Evolutionary conservation across 148 eudicot species (phyloP), one percentile per base, ranked within the genome.

Genomic region (Silene uniflora): DNA sequence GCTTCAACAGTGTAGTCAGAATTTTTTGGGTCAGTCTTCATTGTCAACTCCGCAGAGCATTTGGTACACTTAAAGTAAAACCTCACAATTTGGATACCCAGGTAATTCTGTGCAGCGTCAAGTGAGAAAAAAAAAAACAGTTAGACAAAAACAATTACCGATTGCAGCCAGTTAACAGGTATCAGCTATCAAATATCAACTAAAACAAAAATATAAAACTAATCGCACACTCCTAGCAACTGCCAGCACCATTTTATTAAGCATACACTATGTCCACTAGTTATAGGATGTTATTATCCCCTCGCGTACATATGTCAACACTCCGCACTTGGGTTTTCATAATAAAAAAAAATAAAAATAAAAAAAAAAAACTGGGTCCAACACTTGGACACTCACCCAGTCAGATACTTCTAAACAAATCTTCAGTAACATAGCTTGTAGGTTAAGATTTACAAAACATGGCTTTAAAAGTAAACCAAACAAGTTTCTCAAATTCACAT

Each of bases 51-150:
- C 0, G 97, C 94, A 1, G 98, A 92, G 75, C 98, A 95, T 72
- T 81, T 92, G 0, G 97, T 92, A 77, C 99, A 92, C 79, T 91
- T 92, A 66, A 92, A 89, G 84, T 95, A 92, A 73, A 95, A 95
- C 75, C 98, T 81, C 72, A 90, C 91, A 66, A 90, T 89, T 83
- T 90, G 97, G 59, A 95, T 92, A 14, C 98, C 97, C 83, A 92
- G 80, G 68, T 92, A 94, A 29, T 93, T 92, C 97, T 93, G 91
- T 80, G 84, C 73, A 83, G 46, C 17, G 23, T 17, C 27, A 22
- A 39, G 63, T 10, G 23, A 44, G 24, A 63, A 32, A 46, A 6
- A 18, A 47, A 49, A 46, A 6, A 23, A 47, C 9, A n/a, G 54
- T 62, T 64, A 80, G 71, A 17, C 5, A 46, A 60, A 23, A 49